Conservation (phyloP, 2,329 filamentous ascomycete genomes). For the Microsporum audouinii region DNA sequence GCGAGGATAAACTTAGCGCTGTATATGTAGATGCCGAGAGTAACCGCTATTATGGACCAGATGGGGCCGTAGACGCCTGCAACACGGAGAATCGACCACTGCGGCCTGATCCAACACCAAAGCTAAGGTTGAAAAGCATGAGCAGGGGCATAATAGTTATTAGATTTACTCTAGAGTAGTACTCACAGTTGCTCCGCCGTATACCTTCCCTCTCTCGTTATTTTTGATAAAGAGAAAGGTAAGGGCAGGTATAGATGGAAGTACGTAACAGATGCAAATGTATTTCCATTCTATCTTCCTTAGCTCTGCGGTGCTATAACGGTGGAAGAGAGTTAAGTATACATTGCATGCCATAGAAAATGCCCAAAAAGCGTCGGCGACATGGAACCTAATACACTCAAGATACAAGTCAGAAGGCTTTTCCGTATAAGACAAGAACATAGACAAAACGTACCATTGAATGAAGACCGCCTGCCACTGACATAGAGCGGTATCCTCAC, state of each 20-base stretch:
- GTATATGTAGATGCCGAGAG: constrained; percentile 29
- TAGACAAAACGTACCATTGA: constrained; percentile 53
- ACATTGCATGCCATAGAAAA: constrained; percentile 77
- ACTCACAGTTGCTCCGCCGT: constrained; percentile 56
- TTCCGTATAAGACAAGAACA: too few species aligned
- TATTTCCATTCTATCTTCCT: constrained; percentile 61
- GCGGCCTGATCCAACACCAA: constrained; percentile 65
- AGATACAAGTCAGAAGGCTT: not conserved
- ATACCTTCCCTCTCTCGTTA: constrained; percentile 46
- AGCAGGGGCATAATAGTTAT: not conserved
- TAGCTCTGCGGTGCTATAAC: constrained; percentile 54
- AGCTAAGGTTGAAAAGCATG: constrained; percentile 35
- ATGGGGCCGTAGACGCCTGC: constrained; percentile 55
- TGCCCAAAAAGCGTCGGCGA: constrained; percentile 64
- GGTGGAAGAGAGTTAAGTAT: constrained; percentile 66
- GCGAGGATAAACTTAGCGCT: not conserved
- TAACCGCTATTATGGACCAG: constrained; percentile 33
- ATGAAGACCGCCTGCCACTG: constrained; percentile 69
- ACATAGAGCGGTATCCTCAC: constrained; percentile 49
- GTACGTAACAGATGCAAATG: constrained; percentile 56
- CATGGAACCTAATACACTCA: constrained; percentile 53
- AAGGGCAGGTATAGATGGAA: constrained; percentile 59
- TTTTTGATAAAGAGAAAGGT: constrained; percentile 54
- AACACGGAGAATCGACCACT: constrained; percentile 62
- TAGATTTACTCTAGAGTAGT: not conserved